Evolutionary conservation across 2,329 filamentous ascomycete species (phyloP).

Genomic region (Colletotrichum tamarilloi): DNA sequence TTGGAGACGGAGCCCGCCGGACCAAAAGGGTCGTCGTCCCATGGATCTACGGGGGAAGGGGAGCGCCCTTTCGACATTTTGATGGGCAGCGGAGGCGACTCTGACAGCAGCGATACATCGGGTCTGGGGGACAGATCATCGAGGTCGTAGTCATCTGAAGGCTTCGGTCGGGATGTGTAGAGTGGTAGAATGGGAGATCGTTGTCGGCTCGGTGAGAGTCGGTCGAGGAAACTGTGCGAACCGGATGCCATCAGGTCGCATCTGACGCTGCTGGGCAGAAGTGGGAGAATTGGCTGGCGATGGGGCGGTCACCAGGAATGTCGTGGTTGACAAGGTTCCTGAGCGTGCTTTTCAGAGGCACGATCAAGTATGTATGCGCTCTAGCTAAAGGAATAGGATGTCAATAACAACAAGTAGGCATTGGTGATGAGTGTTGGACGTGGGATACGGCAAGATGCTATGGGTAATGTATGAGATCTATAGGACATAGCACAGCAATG

Average conservation of each 20-base stretch:
- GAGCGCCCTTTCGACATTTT: constrained; percentile 19
- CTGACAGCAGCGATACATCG: constrained; percentile 41
- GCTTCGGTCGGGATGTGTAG: constrained; percentile 39
- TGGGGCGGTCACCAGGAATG: not conserved
- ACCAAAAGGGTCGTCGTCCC: constrained; percentile 36
- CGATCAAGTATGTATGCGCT: not conserved
- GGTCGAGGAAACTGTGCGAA: constrained; percentile 35
- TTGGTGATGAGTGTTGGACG: not conserved
- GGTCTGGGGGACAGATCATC: constrained; percentile 52
- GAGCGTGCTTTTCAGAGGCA: not conserved
- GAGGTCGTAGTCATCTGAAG: constrained; percentile 50
- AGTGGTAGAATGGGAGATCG: constrained; percentile 42
- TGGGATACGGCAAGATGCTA: not conserved
- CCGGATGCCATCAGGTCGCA: constrained; percentile 29
- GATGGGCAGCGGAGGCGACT: constrained; percentile 37
- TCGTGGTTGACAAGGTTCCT: not conserved
- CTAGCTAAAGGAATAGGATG: not conserved
- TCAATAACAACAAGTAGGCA: not conserved
- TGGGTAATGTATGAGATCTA: not conserved
- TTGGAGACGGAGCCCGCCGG: constrained; percentile 46
- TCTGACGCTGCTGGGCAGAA: not conserved
- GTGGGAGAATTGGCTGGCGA: not conserved
- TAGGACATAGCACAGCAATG: not conserved
- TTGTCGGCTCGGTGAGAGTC: constrained; percentile 31
- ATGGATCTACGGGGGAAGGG: constrained; percentile 24